These are phyloP conservation scores for Trichothecium roseum DNA, from an alignment of 2,329 filamentous ascomycete species.

Conservation along the genomic window DNA sequence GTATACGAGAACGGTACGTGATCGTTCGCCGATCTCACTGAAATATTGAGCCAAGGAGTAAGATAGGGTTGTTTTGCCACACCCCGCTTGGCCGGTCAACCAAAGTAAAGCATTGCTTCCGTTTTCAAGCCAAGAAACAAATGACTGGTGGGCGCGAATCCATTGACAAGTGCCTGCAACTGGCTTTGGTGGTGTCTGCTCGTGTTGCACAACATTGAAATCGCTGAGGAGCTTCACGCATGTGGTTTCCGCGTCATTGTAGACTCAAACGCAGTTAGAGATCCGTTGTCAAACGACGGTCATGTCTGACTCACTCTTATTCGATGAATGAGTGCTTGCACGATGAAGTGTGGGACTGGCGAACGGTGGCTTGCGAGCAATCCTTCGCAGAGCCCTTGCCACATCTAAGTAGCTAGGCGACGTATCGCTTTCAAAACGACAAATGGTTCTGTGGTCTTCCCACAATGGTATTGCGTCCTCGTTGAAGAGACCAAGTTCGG, in stretches of 20 bases:
- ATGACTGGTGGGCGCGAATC: slow-evolving; percentile 19
- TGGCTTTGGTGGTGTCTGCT: slow-evolving; percentile 15
- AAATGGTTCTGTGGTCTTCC: slow-evolving; percentile 15
- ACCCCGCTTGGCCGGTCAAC: slow-evolving; percentile 25
- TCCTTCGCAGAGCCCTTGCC: slow-evolving; percentile 9
- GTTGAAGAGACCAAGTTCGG: too few species aligned
- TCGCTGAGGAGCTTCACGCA: slow-evolving; percentile 21
- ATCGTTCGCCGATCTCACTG: slow-evolving; percentile 4
- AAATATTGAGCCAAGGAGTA: slow-evolving; percentile 20
- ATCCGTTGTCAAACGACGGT: background rate
- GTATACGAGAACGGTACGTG: slow-evolving; percentile 17
- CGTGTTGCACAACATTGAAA: slow-evolving; percentile 18
- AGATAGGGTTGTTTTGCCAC: slow-evolving; percentile 25
- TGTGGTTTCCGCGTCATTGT: slow-evolving; percentile 18
- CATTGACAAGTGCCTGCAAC: slow-evolving; percentile 24
- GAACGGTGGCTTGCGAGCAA: slow-evolving; percentile 5
- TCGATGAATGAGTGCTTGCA: too few species aligned
- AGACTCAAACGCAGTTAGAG: slow-evolving; percentile 12
- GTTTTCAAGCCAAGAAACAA: slow-evolving; percentile 17
- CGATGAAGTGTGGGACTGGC: too few species aligned
- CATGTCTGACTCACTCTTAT: too few species aligned
- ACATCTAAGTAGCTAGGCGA: slow-evolving; percentile 10
- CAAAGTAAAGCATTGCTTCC: slow-evolving; percentile 19
- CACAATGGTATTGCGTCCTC: slow-evolving; percentile 12
- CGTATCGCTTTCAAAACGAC: too few species aligned